These are phyloP conservation scores for Clarireedia paspali DNA, from an alignment of 2,329 filamentous ascomycete species.

Conservation along the genomic window DNA sequence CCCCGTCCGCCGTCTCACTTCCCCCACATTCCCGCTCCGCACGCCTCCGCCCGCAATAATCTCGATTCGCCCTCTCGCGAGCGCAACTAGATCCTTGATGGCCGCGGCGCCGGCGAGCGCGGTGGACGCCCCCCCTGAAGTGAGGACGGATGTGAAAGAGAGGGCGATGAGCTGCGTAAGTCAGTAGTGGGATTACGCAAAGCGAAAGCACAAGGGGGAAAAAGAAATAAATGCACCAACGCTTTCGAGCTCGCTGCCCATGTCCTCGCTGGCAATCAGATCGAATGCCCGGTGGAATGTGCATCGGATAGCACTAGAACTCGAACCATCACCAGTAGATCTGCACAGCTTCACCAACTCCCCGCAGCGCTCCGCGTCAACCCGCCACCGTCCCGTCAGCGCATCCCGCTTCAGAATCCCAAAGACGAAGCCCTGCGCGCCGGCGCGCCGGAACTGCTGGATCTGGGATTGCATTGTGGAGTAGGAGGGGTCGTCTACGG, in stretches of 20 bases:
- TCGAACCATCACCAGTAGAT: neutral
- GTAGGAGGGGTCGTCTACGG: neutral
- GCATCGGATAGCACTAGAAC: slow-evolving; percentile 27
- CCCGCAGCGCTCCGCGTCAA: slow-evolving; percentile 36
- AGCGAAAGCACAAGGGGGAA: too few relatives aligned
- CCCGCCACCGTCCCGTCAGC: neutral
- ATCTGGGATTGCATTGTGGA: slow-evolving; percentile 36
- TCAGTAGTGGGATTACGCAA: too few relatives aligned
- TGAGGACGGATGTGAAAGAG: slow-evolving; percentile 38
- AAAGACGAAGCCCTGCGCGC: slow-evolving; percentile 43
- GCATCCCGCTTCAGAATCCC: slow-evolving; percentile 34
- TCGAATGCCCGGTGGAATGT: slow-evolving; percentile 51
- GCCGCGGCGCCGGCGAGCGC: slow-evolving; percentile 15
- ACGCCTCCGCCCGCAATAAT: slow-evolving; percentile 46
- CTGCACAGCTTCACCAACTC: slow-evolving; percentile 32
- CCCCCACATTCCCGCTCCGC: slow-evolving; percentile 35
- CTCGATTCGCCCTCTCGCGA: slow-evolving; percentile 28
- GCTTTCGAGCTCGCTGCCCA: slow-evolving; percentile 7
- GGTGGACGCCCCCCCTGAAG: slow-evolving; percentile 34
- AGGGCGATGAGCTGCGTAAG: neutral
- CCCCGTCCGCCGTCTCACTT: slow-evolving; percentile 22
- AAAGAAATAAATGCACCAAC: neutral
- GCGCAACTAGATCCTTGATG: slow-evolving; percentile 28
- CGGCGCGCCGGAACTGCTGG: slow-evolving; percentile 25
- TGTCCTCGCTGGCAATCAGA: slow-evolving; percentile 16